These are phyloP conservation scores for Paramecium biaurelia DNA, from an alignment of 73 alveolate genomes.

Conservation along the genomic window DNA sequence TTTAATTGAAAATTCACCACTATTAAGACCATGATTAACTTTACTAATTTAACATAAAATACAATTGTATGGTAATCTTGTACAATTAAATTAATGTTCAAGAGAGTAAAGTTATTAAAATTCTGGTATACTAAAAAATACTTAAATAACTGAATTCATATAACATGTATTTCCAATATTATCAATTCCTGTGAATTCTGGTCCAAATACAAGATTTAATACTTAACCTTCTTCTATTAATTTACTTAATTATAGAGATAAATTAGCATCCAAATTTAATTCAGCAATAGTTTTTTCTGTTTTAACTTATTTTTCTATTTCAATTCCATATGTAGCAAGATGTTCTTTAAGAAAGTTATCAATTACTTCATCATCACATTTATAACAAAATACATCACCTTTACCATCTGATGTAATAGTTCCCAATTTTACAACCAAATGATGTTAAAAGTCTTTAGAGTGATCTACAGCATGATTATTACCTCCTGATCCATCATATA, in stretches of 20 bases:
- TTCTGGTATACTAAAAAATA: constrained; percentile 91
- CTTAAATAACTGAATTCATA: constrained; percentile 96
- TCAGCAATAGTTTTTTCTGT: constrained; percentile 99
- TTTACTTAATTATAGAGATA: constrained; percentile 88
- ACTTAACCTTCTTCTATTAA: constrained; percentile 96
- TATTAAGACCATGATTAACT: constrained; percentile 88
- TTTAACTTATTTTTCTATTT: constrained; percentile 87
- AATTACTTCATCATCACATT: constrained; percentile 94
- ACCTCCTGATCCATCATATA: constrained; percentile 96
- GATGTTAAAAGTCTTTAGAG: constrained; percentile 81
- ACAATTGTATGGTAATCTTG: constrained; percentile 83
- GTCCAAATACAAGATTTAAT: constrained; percentile 96
- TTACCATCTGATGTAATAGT: constrained; percentile 99
- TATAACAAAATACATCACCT: constrained; percentile 94
- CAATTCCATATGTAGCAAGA: constrained; percentile 90
- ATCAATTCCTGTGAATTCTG: constrained; percentile 97
- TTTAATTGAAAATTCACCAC: constrained; percentile 94
- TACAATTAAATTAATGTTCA: constrained; percentile 82
- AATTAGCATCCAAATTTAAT: constrained; percentile 89
- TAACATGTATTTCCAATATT: constrained; percentile 99
- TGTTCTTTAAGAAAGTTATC: constrained; percentile 88
- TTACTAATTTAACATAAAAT: constrained; percentile 89
- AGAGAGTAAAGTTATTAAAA: constrained; percentile 78
- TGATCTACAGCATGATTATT: constrained; percentile 97
- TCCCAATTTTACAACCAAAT: constrained; percentile 98